Evolutionary conservation across 2,329 filamentous ascomycete genomes (phyloP), one percentile per base, ranked within the genome.

Genomic region (Aureobasidium sp.): DNA sequence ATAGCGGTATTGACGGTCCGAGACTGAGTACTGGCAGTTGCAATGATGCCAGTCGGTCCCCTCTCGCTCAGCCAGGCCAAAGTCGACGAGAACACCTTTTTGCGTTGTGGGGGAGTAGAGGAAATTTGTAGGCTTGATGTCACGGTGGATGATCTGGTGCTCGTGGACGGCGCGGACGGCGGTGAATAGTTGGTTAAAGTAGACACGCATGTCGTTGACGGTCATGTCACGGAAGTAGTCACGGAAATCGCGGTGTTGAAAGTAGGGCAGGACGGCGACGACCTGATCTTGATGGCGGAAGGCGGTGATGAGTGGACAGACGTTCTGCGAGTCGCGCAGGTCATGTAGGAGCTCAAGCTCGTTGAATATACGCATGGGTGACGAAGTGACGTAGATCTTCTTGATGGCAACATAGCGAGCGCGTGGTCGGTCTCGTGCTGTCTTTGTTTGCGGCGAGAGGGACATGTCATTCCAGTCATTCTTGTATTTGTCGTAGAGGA

Each of bases 331-430:
- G 62, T 88, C 84, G 55, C 89, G 85, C 9, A 99, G 83, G 72
- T 96, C 91, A 72, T 96, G 86, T 26, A 99, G 84, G 26, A 99
- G 82, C 69, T 97, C 93, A 20, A 99, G 86, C 76, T 99, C 94
- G 77, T 99, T 99, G 71, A 96, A 85, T 68, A 99, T 97, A 50
- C 94, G 89, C 32, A 87, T 82, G 0, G 94, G 94, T 67, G 91
- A 97, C 65, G 92, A 97, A 0, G 95, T 99, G 66, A 97, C 94
- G 74, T 99, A 99, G 68, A 99, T 99, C 79, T 99, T 99, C 79
- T 99, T 99, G 75, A 99, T 90, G 23, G 95, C 94, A 65, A 99
- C 95, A 71, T 88, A 97, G 72, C 88, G 90, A 27, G 88, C 80
- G 67, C 78, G 82, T 6, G 57, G 57, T 56, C 77, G 78, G n/a